Evolutionary conservation across 106 monocot genomes (phyloP).

Genomic region (Hemerocallis citrina): DNA sequence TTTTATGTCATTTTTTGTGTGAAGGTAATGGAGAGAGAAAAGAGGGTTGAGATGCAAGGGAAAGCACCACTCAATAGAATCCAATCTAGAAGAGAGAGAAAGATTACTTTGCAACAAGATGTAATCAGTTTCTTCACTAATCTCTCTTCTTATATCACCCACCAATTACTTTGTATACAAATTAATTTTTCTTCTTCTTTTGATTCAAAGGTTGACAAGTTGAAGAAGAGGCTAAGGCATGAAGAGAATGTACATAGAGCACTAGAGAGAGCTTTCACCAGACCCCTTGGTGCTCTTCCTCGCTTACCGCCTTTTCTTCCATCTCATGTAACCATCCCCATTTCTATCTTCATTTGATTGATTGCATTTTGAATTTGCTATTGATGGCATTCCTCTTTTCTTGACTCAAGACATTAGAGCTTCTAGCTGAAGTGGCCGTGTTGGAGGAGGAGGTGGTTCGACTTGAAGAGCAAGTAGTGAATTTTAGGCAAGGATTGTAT

Average conservation of each 20-base stretch:
- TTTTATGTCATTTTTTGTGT: neutral
- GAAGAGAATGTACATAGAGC: conserved; percentile 93
- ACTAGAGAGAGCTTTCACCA: conserved; percentile 75
- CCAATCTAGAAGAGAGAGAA: conserved; percentile 61
- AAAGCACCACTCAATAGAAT: conserved; percentile 14
- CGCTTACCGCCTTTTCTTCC: conserved; percentile 87
- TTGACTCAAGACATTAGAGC: conserved; percentile 62
- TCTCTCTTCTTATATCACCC: neutral
- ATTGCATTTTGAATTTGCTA: neutral
- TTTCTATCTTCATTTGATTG: neutral
- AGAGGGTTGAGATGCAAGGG: conserved; percentile 30
- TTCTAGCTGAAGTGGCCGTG: conserved; percentile 91
- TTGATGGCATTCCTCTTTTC: neutral
- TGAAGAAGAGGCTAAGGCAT: conserved; percentile 72
- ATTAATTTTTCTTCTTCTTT: conserved; percentile 1
- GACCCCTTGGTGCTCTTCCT: conserved; percentile 83
- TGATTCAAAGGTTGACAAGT: conserved; percentile 68
- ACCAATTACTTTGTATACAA: neutral
- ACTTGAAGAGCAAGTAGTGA: conserved; percentile 92
- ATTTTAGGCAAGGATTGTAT: conserved; percentile 73
- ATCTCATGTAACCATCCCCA: conserved; percentile 32
- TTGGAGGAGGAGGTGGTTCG: conserved; percentile 89
- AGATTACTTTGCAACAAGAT: conserved; percentile 78
- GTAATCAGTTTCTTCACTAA: conserved; percentile 35
- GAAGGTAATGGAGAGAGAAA: conserved; percentile 50